Conservation (phyloP, 371 early-diverging fungal species). For the Mortierella sp. region DNA sequence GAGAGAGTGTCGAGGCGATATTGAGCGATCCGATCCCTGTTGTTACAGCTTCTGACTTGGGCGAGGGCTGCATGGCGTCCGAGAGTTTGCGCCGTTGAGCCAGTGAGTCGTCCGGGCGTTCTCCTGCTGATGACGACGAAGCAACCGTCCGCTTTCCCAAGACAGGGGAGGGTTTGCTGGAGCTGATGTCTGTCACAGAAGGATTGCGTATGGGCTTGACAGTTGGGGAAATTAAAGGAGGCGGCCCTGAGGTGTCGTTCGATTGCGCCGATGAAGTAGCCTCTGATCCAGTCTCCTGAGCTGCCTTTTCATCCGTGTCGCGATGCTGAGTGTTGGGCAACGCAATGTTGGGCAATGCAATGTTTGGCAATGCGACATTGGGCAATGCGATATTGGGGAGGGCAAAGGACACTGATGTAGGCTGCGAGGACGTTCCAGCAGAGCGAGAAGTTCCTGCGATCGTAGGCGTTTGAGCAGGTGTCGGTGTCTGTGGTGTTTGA, state of each 20-base stretch:
- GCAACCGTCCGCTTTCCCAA: constrained; percentile 43
- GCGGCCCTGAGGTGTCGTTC: background rate
- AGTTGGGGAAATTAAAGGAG: background rate
- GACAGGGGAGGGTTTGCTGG: constrained; percentile 20
- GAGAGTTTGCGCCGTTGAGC: constrained; percentile 48
- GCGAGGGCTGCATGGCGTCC: constrained; percentile 30
- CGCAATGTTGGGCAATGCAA: constrained; percentile 17
- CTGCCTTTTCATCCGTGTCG: background rate
- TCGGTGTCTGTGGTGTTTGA: constrained; percentile 40
- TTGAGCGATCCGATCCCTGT: constrained; percentile 16
- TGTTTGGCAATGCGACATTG: constrained; percentile 16
- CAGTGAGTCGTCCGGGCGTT: constrained; percentile 20
- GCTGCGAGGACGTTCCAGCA: background rate
- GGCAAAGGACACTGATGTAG: constrained; percentile 3
- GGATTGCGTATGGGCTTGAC: background rate
- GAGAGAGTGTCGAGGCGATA: constrained; percentile 14
- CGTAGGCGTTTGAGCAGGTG: constrained; percentile 40
- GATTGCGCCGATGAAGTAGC: background rate
- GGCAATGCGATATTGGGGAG: constrained; percentile 17
- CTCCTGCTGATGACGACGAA: constrained; percentile 17
- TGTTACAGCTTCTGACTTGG: constrained; percentile 26
- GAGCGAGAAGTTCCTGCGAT: constrained; percentile 17
- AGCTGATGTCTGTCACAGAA: background rate
- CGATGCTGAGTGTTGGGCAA: constrained; percentile 16
- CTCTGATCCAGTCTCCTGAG: background rate